Evolutionary conservation across 1,284 basidiomycete species (phyloP), one percentile per base, ranked within the genome.

Genomic region (Bjerkandera adusta): DNA sequence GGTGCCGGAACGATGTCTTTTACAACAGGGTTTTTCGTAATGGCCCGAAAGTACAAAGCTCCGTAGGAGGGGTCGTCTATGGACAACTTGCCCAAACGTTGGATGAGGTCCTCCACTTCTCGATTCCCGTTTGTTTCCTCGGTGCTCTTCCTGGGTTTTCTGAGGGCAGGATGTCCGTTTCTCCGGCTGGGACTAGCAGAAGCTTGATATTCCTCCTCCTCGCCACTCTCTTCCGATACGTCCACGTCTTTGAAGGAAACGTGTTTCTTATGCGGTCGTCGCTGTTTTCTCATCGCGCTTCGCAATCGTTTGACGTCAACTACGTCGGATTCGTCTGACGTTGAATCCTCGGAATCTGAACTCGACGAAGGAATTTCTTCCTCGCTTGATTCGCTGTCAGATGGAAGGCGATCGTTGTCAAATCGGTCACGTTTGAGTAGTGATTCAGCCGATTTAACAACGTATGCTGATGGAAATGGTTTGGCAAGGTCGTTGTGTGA

Each of bases 51-150:
- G 40, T 43, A 37, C 5, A 43, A 21, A 3, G 10, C 26, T 7
- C 40, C 47, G 35, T 48, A 48, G 5, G 21, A 12, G 3, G 39
- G 12, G 16, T 48, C 47, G 22, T 43, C 30, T 11, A 48, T 22
- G 7, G 40, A 36, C 47, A 48, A 43, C 5, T 21, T 21, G 6
- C 34, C 25, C 3, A 48, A 25, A 5, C 21, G 30, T 10, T 36
- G 20, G 21, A 48, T 48, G n/a, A 48, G 35, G 5, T 43, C 47
- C 26, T 48, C 40, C 2, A 48, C 34, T 36, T 38, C 47, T 21
- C 21, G 41, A 5, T 33, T 18, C 6, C 7, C 22, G 7, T 26
- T 24, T 8, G 13, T 24, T 21, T 11, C 15, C 7, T 22, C 40
- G 30, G 16, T 7, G 7, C 26, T 43, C 16, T 15, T 32, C 33